Conservation (phyloP, 441 rosid genomes). For the Breynia disticha region DNA sequence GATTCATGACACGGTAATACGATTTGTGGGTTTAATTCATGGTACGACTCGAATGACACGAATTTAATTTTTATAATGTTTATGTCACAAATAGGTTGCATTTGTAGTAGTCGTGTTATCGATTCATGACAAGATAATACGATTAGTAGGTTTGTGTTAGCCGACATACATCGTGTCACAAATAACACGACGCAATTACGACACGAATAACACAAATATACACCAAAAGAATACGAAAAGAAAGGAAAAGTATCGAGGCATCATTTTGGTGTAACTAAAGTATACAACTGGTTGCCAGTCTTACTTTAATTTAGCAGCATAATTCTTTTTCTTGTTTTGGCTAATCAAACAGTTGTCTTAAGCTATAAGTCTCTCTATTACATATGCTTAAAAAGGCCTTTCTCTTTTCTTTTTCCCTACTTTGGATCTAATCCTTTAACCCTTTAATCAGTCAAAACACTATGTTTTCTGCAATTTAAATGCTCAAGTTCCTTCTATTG, state of each 20-base stretch:
- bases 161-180: too few relatives aligned
- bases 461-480: constrained; percentile 6
- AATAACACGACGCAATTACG: too few relatives aligned
- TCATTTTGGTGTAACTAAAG: constrained; percentile 29
- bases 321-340: constrained; percentile 35
- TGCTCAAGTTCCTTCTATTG: not conserved
- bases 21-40: too few relatives aligned
- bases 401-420: constrained; percentile 22
- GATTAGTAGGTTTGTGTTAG: too few relatives aligned
- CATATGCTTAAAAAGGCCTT: constrained; percentile 15
- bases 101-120: too few relatives aligned
- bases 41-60: too few relatives aligned
- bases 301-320: constrained; percentile 15
- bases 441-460: constrained; percentile 14
- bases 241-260: constrained; percentile 36
- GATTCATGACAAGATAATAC: too few relatives aligned
- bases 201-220: constrained; percentile 15
- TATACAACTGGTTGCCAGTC: constrained; percentile 9
- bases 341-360: constrained; percentile 35
- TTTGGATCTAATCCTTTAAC: constrained; percentile 34
- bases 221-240: constrained; percentile 21
- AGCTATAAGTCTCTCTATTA: constrained; percentile 21
- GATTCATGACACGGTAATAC: too few relatives aligned
- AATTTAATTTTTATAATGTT: too few relatives aligned
- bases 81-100: too few relatives aligned